Evolutionary conservation across 2,329 filamentous ascomycete species (phyloP), one percentile per base, ranked within the genome.

Genomic region (Diaporthe capsici): DNA sequence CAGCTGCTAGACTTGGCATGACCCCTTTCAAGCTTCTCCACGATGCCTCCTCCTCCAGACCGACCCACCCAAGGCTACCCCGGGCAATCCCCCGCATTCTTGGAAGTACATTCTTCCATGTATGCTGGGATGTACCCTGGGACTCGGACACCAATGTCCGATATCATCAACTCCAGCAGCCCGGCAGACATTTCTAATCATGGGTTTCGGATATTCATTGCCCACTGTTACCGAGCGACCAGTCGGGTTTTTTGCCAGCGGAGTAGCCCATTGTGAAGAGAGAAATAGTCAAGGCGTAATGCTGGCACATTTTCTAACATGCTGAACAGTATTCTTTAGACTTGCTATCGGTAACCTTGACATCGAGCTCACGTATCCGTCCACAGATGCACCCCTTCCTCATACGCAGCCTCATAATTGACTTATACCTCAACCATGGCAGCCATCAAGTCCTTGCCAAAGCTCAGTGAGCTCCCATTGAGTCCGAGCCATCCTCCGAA

Each of bases 41-140:
- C 58, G 58, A 61, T 42, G 37, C 22, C 31, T 31, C 39, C 49
- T 51, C 22, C 10, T 10, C 58, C 58, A 61, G 37, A 42, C 17
- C 22, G 31, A 31, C 31, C 31, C 37, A 42, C 22, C 15, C 22
- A 13, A 42, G n/a, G 9, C 12, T 9, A n/a, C 58, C 58, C 58
- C 57, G 13, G 34, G 57, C 1, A 3, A 0, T 39, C 57, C 58
- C 58, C 58, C 31, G 58, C 58, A 61, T 13, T 42, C 13, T 37
- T 61, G 58, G 58, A 61, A 61, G 17, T 61, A 13, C n/a, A 25
- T 61, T 61, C 37, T 42, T 61, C 58, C 58, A 31, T 1, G 31
- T 31, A 1, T 31, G 5, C 31, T 31, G 31, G 31, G 31, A 31
- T 31, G 0, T 31, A 6, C 31, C 31, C 31, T 31, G 31, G 31